Evolutionary conservation across 2,329 filamentous ascomycete genomes (phyloP), one percentile per base, ranked within the genome.

Genomic region (Alternaria panax): DNA sequence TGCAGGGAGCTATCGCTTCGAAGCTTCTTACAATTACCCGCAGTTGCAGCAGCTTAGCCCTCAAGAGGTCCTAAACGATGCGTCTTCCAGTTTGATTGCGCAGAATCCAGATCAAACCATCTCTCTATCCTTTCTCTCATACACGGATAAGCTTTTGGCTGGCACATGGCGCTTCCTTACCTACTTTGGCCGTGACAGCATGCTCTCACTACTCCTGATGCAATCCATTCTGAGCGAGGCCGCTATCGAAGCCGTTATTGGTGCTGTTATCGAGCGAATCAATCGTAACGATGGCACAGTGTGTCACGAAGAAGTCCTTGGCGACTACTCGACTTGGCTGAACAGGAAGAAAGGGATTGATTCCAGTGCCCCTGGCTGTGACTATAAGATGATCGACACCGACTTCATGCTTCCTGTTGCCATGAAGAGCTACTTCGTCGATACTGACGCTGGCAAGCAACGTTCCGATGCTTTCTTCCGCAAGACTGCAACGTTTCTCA

Each of bases 81-180:
- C 78, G 0, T 84, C 84, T 0, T 75, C 79, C 25, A 71, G 72
- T 7, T 73, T 89, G 4, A 81, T 85, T 25, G 60, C 73, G 0
- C 73, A 85, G 43, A 75, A 82, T 28, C 74, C 80, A 0, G 81
- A 80, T 38, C 80, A 86, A 53, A 81, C 83, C 1, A 80, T 79
- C 0, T 86, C 86, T 0, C 75, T 90, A 0, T 85, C 86, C 0
- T 90, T 90, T 73, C 77, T 90, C 4, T 89, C 88, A 0, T 90
- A 89, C 63, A 84, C 80, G 0, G 79, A 86, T 30, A 90, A 90
- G 64, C 78, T 90, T 0, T 78, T 88, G 2, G 87, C 88, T 2
- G 87, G 87, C 11, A 86, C 85, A 4, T 90, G 87, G 88, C 79
- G 87, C 1, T 90, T 89, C 65, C 73, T 90, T 43, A 90, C 87